Evolutionary conservation across 441 rosid species (phyloP).

Genomic region (Croton laevigatus): DNA sequence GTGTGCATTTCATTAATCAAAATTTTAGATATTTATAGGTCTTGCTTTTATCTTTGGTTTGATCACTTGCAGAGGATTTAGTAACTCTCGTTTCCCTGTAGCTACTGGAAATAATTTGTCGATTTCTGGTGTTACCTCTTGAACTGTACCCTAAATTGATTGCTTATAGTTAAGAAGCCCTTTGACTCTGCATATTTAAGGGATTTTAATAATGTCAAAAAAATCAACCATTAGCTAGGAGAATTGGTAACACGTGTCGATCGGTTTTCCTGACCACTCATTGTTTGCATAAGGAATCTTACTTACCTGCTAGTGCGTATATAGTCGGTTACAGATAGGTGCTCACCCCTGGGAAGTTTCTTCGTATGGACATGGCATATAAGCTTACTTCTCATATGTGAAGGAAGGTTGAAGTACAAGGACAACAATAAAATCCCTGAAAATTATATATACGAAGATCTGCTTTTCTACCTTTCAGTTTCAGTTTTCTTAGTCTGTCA

Average conservation of each 20-base stretch:
- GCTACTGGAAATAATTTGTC: background rate
- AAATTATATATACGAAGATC: background rate
- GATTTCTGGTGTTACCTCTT: background rate
- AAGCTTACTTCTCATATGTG: background rate
- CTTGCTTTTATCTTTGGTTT: background rate
- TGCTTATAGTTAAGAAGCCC: background rate
- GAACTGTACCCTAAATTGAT: background rate
- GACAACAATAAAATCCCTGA: background rate
- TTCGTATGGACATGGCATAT: background rate
- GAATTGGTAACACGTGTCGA: background rate
- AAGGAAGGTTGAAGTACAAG: background rate
- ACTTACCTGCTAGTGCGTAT: background rate
- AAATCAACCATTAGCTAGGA: background rate
- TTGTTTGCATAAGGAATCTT: constrained; percentile 1
- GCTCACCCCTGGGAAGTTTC: background rate
- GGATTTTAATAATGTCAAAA: background rate
- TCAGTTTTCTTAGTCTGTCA: background rate
- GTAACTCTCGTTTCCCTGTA: background rate
- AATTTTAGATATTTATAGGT: background rate
- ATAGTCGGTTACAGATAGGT: background rate
- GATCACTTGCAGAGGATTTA: background rate
- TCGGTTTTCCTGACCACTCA: background rate
- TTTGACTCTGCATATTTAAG: background rate
- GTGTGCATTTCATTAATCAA: no score
- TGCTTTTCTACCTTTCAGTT: background rate